These are phyloP conservation scores for Grammothele lineata DNA, from an alignment of 768 basidiomycete species.

Conservation along the genomic window DNA sequence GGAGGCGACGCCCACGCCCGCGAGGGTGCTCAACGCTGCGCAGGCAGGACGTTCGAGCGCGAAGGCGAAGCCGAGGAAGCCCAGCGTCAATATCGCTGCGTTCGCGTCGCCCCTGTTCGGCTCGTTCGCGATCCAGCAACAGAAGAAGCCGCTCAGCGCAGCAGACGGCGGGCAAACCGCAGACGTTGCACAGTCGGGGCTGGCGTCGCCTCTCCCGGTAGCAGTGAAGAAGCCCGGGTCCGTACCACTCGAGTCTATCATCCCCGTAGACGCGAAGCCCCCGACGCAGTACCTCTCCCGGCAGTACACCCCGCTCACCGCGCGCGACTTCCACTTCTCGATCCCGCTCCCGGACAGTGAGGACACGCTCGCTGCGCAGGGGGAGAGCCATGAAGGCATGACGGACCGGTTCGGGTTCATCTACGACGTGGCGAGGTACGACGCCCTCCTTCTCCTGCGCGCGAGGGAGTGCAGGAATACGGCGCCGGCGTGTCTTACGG, in stretches of 20 bases:
- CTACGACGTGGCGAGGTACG: constrained; percentile 81
- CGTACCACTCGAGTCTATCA: constrained; percentile 79
- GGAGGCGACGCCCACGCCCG: constrained; percentile 39
- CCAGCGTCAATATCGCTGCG: constrained; percentile 20
- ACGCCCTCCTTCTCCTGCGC: constrained; percentile 68
- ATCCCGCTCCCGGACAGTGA: constrained; percentile 59
- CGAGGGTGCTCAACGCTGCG: constrained; percentile 15
- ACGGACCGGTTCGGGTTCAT: constrained; percentile 91
- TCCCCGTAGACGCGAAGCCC: constrained; percentile 74
- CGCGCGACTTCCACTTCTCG: constrained; percentile 70
- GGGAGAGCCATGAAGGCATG: constrained; percentile 52
- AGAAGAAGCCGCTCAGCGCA: constrained; percentile 29
- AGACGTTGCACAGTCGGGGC: constrained; percentile 6
- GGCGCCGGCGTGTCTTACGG: constrained; percentile 82
- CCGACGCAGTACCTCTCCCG: constrained; percentile 81
- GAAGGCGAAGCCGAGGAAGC: constrained; percentile 17
- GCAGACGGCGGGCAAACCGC: neutral
- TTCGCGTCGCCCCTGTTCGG: constrained; percentile 60
- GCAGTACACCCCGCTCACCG: constrained; percentile 67
- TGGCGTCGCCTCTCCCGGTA: constrained; percentile 17
- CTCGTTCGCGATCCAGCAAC: constrained; percentile 51
- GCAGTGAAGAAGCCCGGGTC: constrained; percentile 29
- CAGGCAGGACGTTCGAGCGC: constrained; percentile 8
- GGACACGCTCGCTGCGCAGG: constrained; percentile 48
- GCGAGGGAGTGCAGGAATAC: constrained; percentile 69